Base-by-base conservation (phyloP, 306 rosid genomes). In the Senna siamea region DNA sequence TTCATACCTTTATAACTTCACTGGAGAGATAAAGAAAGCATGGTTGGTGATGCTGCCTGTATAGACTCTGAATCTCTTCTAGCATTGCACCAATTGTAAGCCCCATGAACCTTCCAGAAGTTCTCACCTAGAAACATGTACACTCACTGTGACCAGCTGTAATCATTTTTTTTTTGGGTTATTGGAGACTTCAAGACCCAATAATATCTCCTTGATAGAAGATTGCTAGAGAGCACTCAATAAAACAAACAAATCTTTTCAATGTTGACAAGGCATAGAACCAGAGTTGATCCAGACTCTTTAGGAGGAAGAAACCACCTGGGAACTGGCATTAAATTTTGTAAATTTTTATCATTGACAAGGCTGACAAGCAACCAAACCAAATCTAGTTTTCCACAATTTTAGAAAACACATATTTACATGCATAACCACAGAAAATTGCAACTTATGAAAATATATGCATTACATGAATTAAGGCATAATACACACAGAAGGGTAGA, bases 21-120 rank as follows among this genome's bases (percentile, higher is more conserved):
- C 99, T 92, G 40, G 99, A 92, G 64, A 95, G 96, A 85, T 95
- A 95, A 76, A 95, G 99, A 74, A 95, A 95, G 84, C 99, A 95
- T 66, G 99, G 93, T 76, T 95, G 99, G 75, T 90, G 96, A 81
- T 95, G 98, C 82, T 82, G 97, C 86, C 84, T 81, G 80, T 90
- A 95, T 70, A 95, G 85, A 81, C 84, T 87, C 87, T 95, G 99
- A 82, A 95, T 90, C 88, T 90, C 97, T 85, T 92, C 97, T 74
- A 95, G 90, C 97, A 95, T 95, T 71, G 93, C 98, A 69, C 98
- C 99, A 71, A 95, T 92, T 44, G 98, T 95, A 67, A 85, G 73
- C 60, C 98, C 97, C 99, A 95, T 95, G 89, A 86, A 90, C 85
- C 92, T 88, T 79, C 96, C 96, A 72, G 99, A 88, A 69, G 99